Evolutionary conservation across 192 early-diverging fungal species (phyloP), one percentile per base, ranked within the genome.

Genomic region (Phycomyces blakesleeanus): DNA sequence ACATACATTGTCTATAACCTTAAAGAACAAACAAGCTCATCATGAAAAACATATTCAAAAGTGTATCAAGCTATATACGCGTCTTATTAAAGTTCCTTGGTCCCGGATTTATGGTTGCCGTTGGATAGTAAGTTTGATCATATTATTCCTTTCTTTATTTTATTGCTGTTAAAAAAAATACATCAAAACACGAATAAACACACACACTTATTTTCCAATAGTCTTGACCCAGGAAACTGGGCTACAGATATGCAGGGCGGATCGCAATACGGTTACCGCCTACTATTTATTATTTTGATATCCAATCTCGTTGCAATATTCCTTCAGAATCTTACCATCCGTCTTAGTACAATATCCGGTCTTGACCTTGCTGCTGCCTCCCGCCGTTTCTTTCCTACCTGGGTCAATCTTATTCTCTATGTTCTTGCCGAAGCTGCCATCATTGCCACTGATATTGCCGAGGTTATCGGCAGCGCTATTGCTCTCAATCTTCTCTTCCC

Each of bases 171-270:
- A n/a, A n/a, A n/a, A n/a, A n/a, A n/a, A n/a, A n/a, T n/a, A n/a
- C n/a, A n/a, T n/a, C n/a, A n/a, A n/a, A n/a, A n/a, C n/a, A n/a
- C n/a, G n/a, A n/a, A n/a, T n/a, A n/a, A n/a, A n/a, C n/a, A n/a
- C n/a, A n/a, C n/a, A 29, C 8, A 40, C 16, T 25, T 27, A 11
- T 8, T 55, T 14, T 49, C 53, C 8, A 14, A 21, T 22, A 68
- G 67, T 39, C 16, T 87, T 67, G 91, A 93, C 77, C 91, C 91
- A 37, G 91, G 91, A 41, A 93, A 93, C 77, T 93, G 91, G 91
- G 91, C 91, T 1, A 90, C 88, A 5, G 89, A 91, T 72, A 76
- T 90, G 14, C 75, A 83, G 29, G 92, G 87, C 56, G 92, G 92
- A 22, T 87, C 86, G 21, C 67, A 80, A 44, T 93, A 82, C 65